These are phyloP conservation scores for Helianthus tuberosus DNA, from an alignment of 129 eudicot genomes.

Conservation along the genomic window DNA sequence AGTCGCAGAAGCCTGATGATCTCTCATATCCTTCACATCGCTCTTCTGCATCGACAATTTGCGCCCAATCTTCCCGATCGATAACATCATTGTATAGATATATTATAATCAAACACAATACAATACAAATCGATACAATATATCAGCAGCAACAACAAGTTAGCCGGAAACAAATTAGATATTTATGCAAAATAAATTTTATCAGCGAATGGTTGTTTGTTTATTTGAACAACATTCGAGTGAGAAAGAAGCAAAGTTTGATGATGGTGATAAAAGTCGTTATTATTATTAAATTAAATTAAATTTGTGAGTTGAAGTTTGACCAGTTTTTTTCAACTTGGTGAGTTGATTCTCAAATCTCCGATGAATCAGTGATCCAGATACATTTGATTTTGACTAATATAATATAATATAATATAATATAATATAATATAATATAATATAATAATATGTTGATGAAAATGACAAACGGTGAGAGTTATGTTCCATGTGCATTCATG, in stretches of 20 bases:
- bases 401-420: neutral
- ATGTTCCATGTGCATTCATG: conserved; percentile 6
- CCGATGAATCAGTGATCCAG: conserved; percentile 22
- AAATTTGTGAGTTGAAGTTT: conserved; percentile 22
- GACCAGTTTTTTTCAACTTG: conserved; percentile 17
- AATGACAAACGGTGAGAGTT: conserved; percentile 10
- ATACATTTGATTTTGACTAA: conserved; percentile 22
- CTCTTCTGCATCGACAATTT: conserved; percentile 58
- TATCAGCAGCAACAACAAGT: neutral
- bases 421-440: too few species aligned
- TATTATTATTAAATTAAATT: too few species aligned
- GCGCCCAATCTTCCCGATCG: conserved; percentile 57
- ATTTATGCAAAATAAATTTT: neutral
- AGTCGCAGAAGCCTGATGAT: conserved; percentile 49
- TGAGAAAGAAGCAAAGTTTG: conserved; percentile 18
- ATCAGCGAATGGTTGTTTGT: conserved; percentile 11
- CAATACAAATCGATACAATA: conserved; percentile 8
- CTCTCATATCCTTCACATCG: conserved; percentile 58
- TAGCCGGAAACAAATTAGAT: neutral
- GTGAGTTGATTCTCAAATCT: conserved; percentile 20
- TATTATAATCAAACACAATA: conserved; percentile 13
- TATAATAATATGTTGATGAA: neutral
- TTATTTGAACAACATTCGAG: conserved; percentile 19
- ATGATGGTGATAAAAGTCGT: conserved; percentile 5
- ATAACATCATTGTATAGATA: conserved; percentile 55